These are phyloP conservation scores for Rhizophora mangle DNA, from an alignment of 345 rosid genomes.

Conservation along the genomic window DNA sequence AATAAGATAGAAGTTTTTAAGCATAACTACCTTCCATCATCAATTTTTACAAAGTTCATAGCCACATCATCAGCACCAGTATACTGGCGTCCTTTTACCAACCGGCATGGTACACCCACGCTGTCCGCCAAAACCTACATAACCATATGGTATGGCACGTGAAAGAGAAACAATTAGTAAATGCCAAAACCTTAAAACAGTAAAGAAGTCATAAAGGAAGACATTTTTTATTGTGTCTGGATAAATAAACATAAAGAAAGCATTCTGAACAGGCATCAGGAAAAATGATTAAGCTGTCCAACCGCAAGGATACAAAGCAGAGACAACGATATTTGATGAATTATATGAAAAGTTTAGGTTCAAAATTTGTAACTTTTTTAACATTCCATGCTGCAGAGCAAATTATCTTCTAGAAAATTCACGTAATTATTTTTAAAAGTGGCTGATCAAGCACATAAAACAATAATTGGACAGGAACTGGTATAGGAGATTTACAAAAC, in stretches of 20 bases:
- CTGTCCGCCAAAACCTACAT: constrained; percentile 86
- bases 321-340: no score
- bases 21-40: constrained; percentile 74
- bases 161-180: constrained; percentile 10
- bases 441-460: no score
- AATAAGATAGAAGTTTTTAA: constrained; percentile 1
- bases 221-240: background rate
- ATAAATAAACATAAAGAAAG: background rate
- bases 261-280: no score
- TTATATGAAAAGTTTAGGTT: no score
- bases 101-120: constrained; percentile 76
- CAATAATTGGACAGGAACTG: no score
- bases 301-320: no score
- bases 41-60: constrained; percentile 82
- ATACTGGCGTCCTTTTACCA: constrained; percentile 86
- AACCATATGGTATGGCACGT: constrained; percentile 21
- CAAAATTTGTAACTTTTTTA: no score
- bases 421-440: no score
- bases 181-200: constrained; percentile 7
- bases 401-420: no score
- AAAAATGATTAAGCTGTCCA: no score
- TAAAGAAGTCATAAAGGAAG: constrained; percentile 11
- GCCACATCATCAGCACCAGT: constrained; percentile 90
- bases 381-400: no score
- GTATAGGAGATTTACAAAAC: no score